A percentile compares a stretch with the other conserved stretches of the same genome.
These are phyloP conservation scores for Echinosophora koreensis DNA, from an alignment of 306 rosid species.

Conservation along the genomic window DNA sequence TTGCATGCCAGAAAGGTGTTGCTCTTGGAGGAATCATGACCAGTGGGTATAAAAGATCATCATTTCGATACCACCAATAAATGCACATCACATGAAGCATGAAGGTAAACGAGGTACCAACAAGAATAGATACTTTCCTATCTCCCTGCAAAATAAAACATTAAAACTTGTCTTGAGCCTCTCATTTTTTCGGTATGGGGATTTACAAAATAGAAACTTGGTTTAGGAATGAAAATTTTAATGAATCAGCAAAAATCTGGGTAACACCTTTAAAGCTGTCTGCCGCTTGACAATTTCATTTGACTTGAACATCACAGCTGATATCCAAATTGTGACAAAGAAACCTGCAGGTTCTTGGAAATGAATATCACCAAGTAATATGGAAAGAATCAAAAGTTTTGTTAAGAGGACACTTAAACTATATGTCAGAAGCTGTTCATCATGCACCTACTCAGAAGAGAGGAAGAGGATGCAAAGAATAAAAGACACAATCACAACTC, in stretches of 20 bases:
- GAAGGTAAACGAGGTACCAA: slow-evolving; percentile 59
- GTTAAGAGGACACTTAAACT: slow-evolving; percentile 35
- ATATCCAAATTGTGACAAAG: slow-evolving; percentile 80
- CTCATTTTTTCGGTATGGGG: background rate
- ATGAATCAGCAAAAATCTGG: slow-evolving; percentile 12
- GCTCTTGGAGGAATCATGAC: slow-evolving; percentile 84
- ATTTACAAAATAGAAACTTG: slow-evolving; percentile 20
- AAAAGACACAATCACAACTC: slow-evolving; percentile 25
- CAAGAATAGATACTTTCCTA: slow-evolving; percentile 71
- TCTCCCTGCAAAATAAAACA: slow-evolving; percentile 76
- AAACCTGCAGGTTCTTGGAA: slow-evolving; percentile 70
- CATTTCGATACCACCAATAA: slow-evolving; percentile 84
- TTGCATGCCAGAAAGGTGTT: slow-evolving; percentile 83
- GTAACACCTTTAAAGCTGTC: slow-evolving; percentile 87
- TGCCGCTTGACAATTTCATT: slow-evolving; percentile 88
- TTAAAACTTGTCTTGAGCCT: slow-evolving; percentile 48
- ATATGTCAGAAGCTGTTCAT: slow-evolving; percentile 23
- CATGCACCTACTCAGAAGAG: background rate
- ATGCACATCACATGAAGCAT: slow-evolving; percentile 73
- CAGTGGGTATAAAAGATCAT: slow-evolving; percentile 76
- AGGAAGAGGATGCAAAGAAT: slow-evolving; percentile 1
- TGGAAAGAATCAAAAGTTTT: slow-evolving; percentile 24
- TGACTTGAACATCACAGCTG: slow-evolving; percentile 90
- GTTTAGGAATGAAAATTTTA: slow-evolving; percentile 34
- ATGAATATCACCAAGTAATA: slow-evolving; percentile 32